A percentile compares a stretch with the other conserved stretches of the same genome.
Conservation (phyloP, 2,329 filamentous ascomycete genomes). For the Dendryphion nanum region DNA sequence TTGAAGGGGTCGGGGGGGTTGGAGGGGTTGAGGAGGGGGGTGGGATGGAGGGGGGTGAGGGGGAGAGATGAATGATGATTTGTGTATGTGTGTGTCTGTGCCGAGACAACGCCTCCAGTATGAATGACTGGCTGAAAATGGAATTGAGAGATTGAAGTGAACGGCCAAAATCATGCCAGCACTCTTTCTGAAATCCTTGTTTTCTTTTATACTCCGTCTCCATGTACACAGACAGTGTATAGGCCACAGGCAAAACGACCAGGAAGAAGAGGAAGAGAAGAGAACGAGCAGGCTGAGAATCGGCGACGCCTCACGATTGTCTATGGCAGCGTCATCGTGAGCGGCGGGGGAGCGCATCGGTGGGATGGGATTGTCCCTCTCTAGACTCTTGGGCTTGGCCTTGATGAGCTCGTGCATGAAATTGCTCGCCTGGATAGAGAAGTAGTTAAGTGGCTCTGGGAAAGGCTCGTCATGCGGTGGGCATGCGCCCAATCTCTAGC, state of each 20-base stretch:
- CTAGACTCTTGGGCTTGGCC: slow-evolving; percentile 7
- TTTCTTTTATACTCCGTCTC: too few species aligned
- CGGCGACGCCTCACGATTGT: not conserved
- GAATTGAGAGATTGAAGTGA: too few species aligned
- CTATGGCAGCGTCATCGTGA: not conserved
- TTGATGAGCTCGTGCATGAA: slow-evolving; percentile 16
- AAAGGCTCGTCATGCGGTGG: slow-evolving; percentile 31
- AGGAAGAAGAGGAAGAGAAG: not conserved
- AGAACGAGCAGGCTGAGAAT: not conserved
- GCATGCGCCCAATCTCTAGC: slow-evolving; percentile 27
- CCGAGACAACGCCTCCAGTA: too few species aligned
- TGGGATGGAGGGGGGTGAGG: not conserved
- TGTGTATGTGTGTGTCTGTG: too few species aligned
- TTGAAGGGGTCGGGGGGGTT: not conserved
- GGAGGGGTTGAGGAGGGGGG: not conserved
- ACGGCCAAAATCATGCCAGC: not conserved
- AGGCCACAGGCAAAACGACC: not conserved
- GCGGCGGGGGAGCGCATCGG: slow-evolving; percentile 1
- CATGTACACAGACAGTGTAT: too few species aligned
- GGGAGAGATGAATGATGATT: too few species aligned
- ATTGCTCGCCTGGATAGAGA: slow-evolving; percentile 9
- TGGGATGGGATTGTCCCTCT: slow-evolving; percentile 14
- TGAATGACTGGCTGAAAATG: too few species aligned
- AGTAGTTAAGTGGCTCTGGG: slow-evolving; percentile 17
- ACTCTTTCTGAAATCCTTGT: too few species aligned